Conservation (phyloP, 257 asterid genomes). For the Nicotiana tabacum region DNA sequence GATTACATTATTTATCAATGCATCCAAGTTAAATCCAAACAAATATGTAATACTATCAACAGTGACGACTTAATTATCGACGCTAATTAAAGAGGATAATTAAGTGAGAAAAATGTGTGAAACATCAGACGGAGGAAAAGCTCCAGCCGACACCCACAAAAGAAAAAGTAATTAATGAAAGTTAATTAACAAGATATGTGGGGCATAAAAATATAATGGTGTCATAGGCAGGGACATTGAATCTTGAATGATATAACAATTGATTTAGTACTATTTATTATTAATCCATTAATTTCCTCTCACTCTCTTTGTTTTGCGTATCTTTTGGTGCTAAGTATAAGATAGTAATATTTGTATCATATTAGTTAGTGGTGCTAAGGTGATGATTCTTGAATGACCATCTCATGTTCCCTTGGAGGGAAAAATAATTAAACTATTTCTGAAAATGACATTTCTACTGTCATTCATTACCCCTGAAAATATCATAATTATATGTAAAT, state of each 20-base stretch:
- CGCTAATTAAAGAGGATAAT: too few relatives aligned
- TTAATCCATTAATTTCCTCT: neutral
- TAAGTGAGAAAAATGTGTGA: neutral
- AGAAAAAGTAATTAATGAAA: conserved; percentile 9
- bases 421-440: neutral
- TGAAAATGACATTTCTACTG: conserved; percentile 25
- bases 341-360: conserved; percentile 8
- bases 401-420: neutral
- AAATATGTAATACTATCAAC: too few relatives aligned
- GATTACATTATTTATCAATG: too few relatives aligned
- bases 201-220: conserved; percentile 16
- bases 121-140: conserved; percentile 18
- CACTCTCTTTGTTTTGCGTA: neutral
- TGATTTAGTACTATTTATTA: neutral
- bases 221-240: conserved; percentile 17
- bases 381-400: conserved; percentile 16
- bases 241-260: conserved; percentile 7
- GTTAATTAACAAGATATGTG: conserved; percentile 6
- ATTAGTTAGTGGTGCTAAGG: conserved; percentile 20
- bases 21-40: too few relatives aligned
- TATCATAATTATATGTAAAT: neutral
- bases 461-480: neutral
- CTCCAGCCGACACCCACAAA: conserved; percentile 34
- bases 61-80: too few relatives aligned
- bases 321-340: neutral